Percentiles rank a stretch among this genome's conserved stretches.
Conservation (phyloP, 2,329 filamentous ascomycete species). For the Fusarium mexicanum region DNA sequence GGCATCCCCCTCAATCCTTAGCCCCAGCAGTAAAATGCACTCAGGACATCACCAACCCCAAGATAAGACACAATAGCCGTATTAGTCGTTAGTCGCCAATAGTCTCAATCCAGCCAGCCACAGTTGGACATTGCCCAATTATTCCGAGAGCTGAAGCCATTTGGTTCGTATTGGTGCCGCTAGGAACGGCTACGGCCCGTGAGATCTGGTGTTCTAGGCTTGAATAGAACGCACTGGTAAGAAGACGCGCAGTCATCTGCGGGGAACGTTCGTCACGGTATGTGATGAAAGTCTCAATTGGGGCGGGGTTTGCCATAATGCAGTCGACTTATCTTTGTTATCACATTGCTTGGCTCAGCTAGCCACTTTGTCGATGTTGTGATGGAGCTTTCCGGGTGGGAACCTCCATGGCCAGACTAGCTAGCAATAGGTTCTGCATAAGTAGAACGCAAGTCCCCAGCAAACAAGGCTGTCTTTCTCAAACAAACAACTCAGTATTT, state of each 20-base stretch:
- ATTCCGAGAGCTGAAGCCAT: neutral
- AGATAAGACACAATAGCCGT: neutral
- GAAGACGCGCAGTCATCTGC: neutral
- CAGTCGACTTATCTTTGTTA: neutral
- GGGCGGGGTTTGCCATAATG: neutral
- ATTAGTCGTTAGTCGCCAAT: neutral
- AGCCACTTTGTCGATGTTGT: neutral
- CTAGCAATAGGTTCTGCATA: neutral
- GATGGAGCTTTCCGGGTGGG: neutral
- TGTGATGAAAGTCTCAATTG: neutral
- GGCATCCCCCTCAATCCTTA: no score
- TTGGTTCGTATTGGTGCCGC: neutral
- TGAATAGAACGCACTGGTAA: neutral
- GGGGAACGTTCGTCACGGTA: neutral
- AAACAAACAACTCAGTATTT: neutral
- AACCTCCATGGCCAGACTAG: neutral
- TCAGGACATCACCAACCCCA: neutral
- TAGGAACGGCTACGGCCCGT: constrained; percentile 15
- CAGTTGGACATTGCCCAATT: neutral
- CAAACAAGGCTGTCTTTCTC: neutral
- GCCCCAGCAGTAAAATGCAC: neutral
- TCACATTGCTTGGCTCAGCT: neutral
- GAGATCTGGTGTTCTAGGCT: constrained; percentile 5
- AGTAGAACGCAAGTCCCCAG: neutral
- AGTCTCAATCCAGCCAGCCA: neutral